Evolutionary conservation across 75 land plant genomes (phyloP).

Genomic region (Pinus albicaulis): DNA sequence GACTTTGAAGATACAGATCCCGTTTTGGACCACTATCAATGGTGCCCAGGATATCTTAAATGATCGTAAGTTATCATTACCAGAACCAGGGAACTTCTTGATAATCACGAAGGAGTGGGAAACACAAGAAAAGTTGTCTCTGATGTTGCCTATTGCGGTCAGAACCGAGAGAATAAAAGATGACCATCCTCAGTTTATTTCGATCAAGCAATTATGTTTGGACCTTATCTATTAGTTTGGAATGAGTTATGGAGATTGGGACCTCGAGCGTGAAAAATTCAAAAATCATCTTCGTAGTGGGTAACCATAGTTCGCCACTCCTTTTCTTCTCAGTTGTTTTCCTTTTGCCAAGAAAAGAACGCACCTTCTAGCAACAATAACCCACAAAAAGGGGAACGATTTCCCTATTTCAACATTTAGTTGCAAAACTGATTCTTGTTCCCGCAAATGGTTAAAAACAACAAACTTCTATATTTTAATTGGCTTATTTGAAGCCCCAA

Average conservation of each 20-base stretch:
- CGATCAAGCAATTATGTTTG: constrained; percentile 80
- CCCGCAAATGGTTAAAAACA: no score
- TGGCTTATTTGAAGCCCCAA: no score
- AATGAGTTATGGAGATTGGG: constrained; percentile 53
- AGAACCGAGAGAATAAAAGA: constrained; percentile 82
- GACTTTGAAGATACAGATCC: no score
- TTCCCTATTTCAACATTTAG: no score
- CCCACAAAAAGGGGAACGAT: no score
- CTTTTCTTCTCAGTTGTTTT: constrained; percentile 33
- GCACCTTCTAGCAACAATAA: no score
- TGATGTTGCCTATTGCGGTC: constrained; percentile 54
- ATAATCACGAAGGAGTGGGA: constrained; percentile 58
- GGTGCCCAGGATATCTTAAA: no score
- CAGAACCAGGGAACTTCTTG: constrained; percentile 62
- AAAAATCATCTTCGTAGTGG: constrained; percentile 33
- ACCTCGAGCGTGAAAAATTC: constrained; percentile 12
- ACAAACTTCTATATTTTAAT: no score
- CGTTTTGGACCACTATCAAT: no score
- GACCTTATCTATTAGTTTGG: constrained; percentile 85
- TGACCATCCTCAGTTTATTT: constrained; percentile 55
- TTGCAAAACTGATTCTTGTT: no score
- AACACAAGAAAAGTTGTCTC: constrained; percentile 43
- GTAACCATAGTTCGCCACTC: constrained; percentile 32
- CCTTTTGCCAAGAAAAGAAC: constrained; percentile 28
- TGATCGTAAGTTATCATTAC: no score